Evolutionary conservation across 2,329 filamentous ascomycete genomes (phyloP), one percentile per base, ranked within the genome.

Genomic region (Akanthomyces lecanii): DNA sequence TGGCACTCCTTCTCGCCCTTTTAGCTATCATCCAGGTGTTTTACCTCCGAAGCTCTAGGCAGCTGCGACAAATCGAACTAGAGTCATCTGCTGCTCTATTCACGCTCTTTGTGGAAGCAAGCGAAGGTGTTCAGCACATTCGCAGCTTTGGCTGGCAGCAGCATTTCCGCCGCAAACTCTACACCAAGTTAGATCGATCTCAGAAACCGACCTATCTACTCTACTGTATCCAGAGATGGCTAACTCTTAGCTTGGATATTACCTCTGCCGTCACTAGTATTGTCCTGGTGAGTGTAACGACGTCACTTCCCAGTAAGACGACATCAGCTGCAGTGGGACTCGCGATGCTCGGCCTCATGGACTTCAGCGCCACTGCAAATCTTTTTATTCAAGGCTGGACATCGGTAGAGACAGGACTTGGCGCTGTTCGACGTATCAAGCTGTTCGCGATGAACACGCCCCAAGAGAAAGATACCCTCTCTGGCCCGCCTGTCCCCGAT

Each of bases 11-110:
- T 0, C 1, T 64, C 3, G n/a, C 63, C 10, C 56, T 61, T 8
- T 25, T 70, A 1, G 68, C 59, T 48, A 10, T 64, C 2, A 40
- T 70, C 11, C 69, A 70, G 21, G 63, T 65, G 3, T 66, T 64
- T 30, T 67, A 67, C n/a, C 74, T 86, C 1, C 75, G 79, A 5
- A 85, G 82, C 0, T 84, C 82, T 0, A 77, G 83, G 0, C 84
- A 85, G 65, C 71, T 86, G 3, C 79, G 82, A 38, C 75, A 81
- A 16, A 69, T 85, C 23, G 83, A 85, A 55, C 72, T 85, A 0
- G 81, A 85, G 66, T 77, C 81, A 0, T 79, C 79, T 48, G 76
- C 82, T 0, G 78, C 77, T 0, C 72, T 85, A 0, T 79, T 70
- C 36, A 72, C 72, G 0, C 72, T 67, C 38, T 74, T 79, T 18